Conservation (phyloP, 1,284 basidiomycete species). For the Ceratobasidium theobromae region DNA sequence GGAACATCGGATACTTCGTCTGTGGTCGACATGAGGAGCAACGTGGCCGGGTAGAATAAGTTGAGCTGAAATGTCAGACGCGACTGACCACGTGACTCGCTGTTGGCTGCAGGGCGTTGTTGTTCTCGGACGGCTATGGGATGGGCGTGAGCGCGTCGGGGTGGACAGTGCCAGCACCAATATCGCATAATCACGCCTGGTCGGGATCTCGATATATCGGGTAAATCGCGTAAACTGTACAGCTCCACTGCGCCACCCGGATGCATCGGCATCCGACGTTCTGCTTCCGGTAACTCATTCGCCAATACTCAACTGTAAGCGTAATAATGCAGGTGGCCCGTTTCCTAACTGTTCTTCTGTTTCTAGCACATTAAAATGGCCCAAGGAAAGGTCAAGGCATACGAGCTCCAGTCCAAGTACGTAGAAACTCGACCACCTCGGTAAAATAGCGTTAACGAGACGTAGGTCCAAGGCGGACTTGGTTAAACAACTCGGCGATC, state of each 20-base stretch:
- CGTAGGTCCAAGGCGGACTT: slow-evolving; percentile 95
- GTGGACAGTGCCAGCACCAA: too few relatives aligned
- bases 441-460: slow-evolving; percentile 25
- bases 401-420: slow-evolving; percentile 98
- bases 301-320: slow-evolving; percentile 29
- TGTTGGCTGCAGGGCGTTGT: background rate
- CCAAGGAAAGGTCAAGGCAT: slow-evolving; percentile 79
- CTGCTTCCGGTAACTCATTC: slow-evolving; percentile 24
- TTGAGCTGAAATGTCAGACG: slow-evolving; percentile 11
- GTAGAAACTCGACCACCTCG: slow-evolving; percentile 41
- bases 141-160: too few relatives aligned
- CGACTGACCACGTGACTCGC: slow-evolving; percentile 2
- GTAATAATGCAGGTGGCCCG: too few relatives aligned
- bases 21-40: slow-evolving; percentile 9
- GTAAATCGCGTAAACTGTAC: background rate
- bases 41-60: slow-evolving; percentile 29
- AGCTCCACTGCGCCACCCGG: slow-evolving; percentile 17
- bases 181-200: too few relatives aligned
- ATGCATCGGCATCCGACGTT: slow-evolving; percentile 8
- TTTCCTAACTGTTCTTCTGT: too few relatives aligned
- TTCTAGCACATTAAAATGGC: slow-evolving; percentile 34
- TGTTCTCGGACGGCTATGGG: background rate
- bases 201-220: background rate
- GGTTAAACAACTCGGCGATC: slow-evolving; percentile 89
- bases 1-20: background rate